phyloP scores from a whole-genome alignment of 2,329 filamentous ascomycete species.

The Nannizziopsis barbatae region DNA sequence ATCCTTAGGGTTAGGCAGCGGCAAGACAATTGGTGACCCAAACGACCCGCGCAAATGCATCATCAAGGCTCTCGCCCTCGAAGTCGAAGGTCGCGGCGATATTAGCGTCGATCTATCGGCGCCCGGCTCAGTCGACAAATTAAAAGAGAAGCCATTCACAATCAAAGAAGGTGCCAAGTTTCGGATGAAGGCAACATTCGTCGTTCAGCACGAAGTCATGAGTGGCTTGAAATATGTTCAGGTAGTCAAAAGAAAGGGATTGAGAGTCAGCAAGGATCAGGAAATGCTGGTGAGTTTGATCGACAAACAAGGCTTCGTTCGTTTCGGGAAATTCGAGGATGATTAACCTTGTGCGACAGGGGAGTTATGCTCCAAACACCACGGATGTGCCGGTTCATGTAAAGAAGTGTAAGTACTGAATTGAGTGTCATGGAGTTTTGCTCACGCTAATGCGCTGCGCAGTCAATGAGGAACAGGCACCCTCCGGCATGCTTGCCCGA shows the following conservation, averaged over 20 bases:
- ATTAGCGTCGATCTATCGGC: conserved; percentile 79
- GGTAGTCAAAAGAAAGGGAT: conserved; percentile 77
- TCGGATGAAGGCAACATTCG: conserved; percentile 87
- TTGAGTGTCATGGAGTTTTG: neutral
- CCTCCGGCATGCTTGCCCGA: conserved; percentile 77
- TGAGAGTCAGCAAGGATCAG: conserved; percentile 81
- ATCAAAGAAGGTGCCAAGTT: conserved; percentile 95
- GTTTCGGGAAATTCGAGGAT: neutral
- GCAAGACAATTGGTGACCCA: conserved; percentile 60
- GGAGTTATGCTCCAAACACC: conserved; percentile 87
- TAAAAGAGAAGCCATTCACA: conserved; percentile 88
- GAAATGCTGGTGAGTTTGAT: conserved; percentile 78
- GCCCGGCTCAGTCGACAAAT: conserved; percentile 58
- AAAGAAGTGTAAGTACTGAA: conserved; percentile 67
- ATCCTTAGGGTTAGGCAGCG: conserved; percentile 72
- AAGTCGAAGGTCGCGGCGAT: conserved; percentile 68
- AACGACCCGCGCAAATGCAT: conserved; percentile 83
- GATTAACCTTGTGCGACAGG: conserved; percentile 40
- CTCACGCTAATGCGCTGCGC: neutral
- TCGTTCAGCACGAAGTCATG: conserved; percentile 93
- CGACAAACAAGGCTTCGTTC: neutral
- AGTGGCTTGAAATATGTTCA: conserved; percentile 94
- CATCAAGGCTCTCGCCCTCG: conserved; percentile 81
- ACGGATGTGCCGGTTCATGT: conserved; percentile 72
- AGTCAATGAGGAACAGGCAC: conserved; percentile 89